Conservation (phyloP, 2,329 filamentous ascomycete genomes). For the Apiospora rasikravindrae region DNA sequence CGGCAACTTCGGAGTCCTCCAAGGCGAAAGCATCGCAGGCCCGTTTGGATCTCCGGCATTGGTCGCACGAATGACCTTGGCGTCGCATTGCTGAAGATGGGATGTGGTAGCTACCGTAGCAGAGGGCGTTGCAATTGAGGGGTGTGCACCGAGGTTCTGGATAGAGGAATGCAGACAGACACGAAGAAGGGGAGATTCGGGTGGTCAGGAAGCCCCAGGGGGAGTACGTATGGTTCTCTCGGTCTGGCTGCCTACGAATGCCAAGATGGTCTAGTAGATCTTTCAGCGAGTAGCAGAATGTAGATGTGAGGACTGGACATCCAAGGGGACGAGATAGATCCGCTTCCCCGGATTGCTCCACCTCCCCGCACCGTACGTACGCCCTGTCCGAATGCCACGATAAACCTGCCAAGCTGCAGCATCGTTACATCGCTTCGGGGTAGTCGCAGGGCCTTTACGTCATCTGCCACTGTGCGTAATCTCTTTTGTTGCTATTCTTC, state of each 20-base stretch:
- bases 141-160: neutral
- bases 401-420: neutral
- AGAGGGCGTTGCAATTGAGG: neutral
- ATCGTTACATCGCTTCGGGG: neutral
- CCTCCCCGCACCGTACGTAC: neutral
- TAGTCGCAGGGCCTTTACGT: neutral
- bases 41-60: constrained; percentile 34
- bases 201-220: neutral
- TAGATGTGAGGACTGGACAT: neutral
- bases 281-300: neutral
- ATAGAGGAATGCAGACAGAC: neutral
- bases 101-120: too few species aligned
- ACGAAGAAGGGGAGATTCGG: neutral
- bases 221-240: too few species aligned
- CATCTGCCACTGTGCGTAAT: neutral
- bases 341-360: constrained; percentile 1
- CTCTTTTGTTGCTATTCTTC: too few species aligned
- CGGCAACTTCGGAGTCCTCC: neutral
- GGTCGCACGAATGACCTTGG: constrained; percentile 33
- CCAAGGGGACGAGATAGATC: neutral
- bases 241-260: neutral
- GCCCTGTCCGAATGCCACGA: neutral
- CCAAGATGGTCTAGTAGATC: neutral
- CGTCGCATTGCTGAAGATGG: constrained; percentile 26
- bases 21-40: constrained; percentile 29